phyloP scores from a whole-genome alignment of 106 monocot species.

The Vanilla planifolia region DNA sequence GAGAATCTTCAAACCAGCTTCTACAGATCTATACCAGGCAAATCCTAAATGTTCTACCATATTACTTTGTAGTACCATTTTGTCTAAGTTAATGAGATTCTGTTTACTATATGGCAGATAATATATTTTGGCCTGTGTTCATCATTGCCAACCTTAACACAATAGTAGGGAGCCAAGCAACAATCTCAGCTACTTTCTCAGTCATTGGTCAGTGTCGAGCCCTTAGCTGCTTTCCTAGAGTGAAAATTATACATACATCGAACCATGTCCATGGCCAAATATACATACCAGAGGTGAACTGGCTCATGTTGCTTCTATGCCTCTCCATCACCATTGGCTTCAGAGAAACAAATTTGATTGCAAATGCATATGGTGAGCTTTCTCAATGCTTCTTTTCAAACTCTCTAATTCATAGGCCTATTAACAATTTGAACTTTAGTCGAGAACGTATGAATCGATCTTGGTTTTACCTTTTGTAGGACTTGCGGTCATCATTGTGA shows the following conservation, averaged over 20 bases:
- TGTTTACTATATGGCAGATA: constrained; percentile 22
- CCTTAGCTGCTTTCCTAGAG: constrained; percentile 72
- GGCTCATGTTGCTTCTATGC: constrained; percentile 71
- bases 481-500: constrained; percentile 68
- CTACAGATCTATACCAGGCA: constrained; percentile 74
- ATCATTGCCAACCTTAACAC: constrained; percentile 71
- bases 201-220: constrained; percentile 74
- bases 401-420: no score
- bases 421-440: no score
- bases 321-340: constrained; percentile 61
- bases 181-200: constrained; percentile 85
- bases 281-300: constrained; percentile 90
- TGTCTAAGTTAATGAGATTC: background rate
- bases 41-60: background rate
- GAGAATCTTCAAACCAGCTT: constrained; percentile 62
- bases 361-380: constrained; percentile 76
- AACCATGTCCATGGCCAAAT: constrained; percentile 72
- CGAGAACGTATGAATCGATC: no score
- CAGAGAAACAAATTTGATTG: constrained; percentile 52
- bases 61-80: background rate
- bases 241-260: constrained; percentile 84
- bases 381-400: background rate
- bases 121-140: constrained; percentile 73
- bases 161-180: constrained; percentile 67
- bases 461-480: constrained; percentile 26